Evolutionary conservation across 78 protist species (phyloP).

Genomic region (Tieghemostelium lacteum): DNA sequence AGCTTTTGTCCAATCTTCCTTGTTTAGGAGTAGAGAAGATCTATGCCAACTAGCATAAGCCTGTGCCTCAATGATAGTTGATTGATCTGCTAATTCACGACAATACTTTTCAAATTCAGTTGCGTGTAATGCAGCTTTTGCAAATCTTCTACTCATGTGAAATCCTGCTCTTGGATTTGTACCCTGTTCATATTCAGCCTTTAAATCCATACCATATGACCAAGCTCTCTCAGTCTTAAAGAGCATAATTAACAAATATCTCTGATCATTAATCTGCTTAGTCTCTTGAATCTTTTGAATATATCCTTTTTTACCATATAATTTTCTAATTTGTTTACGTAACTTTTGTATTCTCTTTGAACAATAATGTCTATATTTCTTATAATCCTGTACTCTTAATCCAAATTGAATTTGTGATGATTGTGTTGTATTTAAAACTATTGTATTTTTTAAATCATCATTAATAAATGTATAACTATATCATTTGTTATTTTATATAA

Average conservation of each 20-base stretch:
- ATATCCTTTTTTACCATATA: slow-evolving; percentile 31
- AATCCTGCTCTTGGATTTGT: background rate
- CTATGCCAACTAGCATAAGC: slow-evolving; percentile 50
- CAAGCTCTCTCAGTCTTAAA: slow-evolving; percentile 65
- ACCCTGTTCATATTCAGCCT: slow-evolving; percentile 26
- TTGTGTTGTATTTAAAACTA: slow-evolving; percentile 66
- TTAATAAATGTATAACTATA: no score
- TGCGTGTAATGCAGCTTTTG: slow-evolving; percentile 45
- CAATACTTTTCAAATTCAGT: slow-evolving; percentile 17
- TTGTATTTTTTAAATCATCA: no score
- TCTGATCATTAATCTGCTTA: slow-evolving; percentile 14
- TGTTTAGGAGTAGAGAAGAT: background rate
- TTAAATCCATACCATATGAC: slow-evolving; percentile 53
- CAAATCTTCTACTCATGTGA: slow-evolving; percentile 42
- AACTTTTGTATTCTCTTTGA: slow-evolving; percentile 18
- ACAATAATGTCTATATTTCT: slow-evolving; percentile 53
- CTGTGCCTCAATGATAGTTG: slow-evolving; percentile 36
- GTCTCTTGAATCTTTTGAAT: slow-evolving; percentile 16
- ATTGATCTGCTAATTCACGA: slow-evolving; percentile 10
- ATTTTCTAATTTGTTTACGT: slow-evolving; percentile 38
- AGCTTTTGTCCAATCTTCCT: slow-evolving; percentile 6
- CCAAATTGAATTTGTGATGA: slow-evolving; percentile 78
- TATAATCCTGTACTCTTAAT: slow-evolving; percentile 44
- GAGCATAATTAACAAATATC: slow-evolving; percentile 45
- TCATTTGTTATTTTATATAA: no score